A percentile compares a stretch with the other conserved stretches of the same genome.
These are phyloP conservation scores for Pulveroboletus sp. DNA, from an alignment of 768 basidiomycete genomes.

Conservation along the genomic window DNA sequence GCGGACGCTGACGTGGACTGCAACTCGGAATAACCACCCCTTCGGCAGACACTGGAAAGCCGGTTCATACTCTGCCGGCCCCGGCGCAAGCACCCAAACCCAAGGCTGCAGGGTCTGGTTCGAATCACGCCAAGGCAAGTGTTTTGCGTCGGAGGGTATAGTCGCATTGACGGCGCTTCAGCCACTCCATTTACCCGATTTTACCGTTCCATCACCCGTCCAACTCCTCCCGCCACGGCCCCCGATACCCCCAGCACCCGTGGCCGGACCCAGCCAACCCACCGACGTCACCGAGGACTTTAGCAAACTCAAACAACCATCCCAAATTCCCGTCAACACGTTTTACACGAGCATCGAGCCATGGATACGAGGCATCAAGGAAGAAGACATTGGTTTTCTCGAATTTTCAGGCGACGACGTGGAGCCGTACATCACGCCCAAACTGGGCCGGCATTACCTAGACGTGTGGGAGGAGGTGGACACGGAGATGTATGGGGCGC, in stretches of 20 bases:
- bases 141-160: neutral
- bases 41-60: slow-evolving; percentile 46
- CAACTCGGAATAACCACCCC: neutral
- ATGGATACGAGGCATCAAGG: slow-evolving; percentile 84
- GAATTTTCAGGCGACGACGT: slow-evolving; percentile 89
- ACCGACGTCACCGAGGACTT: slow-evolving; percentile 87
- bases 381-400: slow-evolving; percentile 94
- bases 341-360: slow-evolving; percentile 90
- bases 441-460: slow-evolving; percentile 80
- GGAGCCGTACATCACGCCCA: slow-evolving; percentile 83
- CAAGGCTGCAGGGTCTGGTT: slow-evolving; percentile 47
- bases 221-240: slow-evolving; percentile 61
- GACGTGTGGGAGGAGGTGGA: slow-evolving; percentile 96
- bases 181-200: slow-evolving; percentile 52
- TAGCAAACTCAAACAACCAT: slow-evolving; percentile 73
- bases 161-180: slow-evolving; percentile 17
- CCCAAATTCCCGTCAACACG: slow-evolving; percentile 67
- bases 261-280: slow-evolving; percentile 81
- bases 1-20: slow-evolving; percentile 32
- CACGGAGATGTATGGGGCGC: slow-evolving; percentile 43
- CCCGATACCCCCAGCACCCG: slow-evolving; percentile 57
- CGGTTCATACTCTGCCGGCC: slow-evolving; percentile 59
- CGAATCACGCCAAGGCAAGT: slow-evolving; percentile 52
- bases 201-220: slow-evolving; percentile 48
- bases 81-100: slow-evolving; percentile 49